Evolutionary conservation across 2,329 filamentous ascomycete genomes (phyloP), one percentile per base, ranked within the genome.

Genomic region (Colletotrichum sp.): DNA sequence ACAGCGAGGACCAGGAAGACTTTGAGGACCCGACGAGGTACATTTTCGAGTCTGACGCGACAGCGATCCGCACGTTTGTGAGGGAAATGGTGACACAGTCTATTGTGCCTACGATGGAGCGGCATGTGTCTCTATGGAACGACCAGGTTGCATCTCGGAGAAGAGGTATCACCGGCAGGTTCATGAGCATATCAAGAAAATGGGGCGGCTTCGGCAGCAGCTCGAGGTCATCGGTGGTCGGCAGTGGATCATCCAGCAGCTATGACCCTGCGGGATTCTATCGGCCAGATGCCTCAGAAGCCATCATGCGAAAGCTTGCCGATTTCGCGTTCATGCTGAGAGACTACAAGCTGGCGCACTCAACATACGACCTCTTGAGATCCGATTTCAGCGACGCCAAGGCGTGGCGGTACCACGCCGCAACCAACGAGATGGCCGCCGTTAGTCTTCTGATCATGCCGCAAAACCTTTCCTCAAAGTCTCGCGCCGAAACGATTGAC

Each of bases 271-370:
- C 92, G 8, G 96, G 96, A 2, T 98, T 95, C 83, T 99, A 99
- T 84, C 90, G 91, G 30, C 94, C 95, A 1, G 95, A 98, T 77
- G 88, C 94, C 0, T 93, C 96, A 0, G 98, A 99, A 87, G 96
- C 96, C 5, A 91, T 97, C 66, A 95, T 99, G 92, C 93, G 97
- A 44, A 98, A 98, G 82, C 88, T 99, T 65, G 97, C 95, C 59
- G 97, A 99, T 83, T 99, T 96, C 85, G 93, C 96, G 13, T 98
- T 99, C 81, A 98, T 99, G 96, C 90, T 99, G 49, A 92, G 97
- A 36, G 98, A 99, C 84, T 99, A 94, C 92, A 98, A 98, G 84
- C 88, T 99, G 44, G 95, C 97, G 12, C 92, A 97, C 80, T 96
- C 94, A 15, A 98, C 95, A 1, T 99, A 98, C 83, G 96, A 99